Evolutionary conservation across 345 rosid species (phyloP).

Genomic region (Chamaenerion angustifolium): DNA sequence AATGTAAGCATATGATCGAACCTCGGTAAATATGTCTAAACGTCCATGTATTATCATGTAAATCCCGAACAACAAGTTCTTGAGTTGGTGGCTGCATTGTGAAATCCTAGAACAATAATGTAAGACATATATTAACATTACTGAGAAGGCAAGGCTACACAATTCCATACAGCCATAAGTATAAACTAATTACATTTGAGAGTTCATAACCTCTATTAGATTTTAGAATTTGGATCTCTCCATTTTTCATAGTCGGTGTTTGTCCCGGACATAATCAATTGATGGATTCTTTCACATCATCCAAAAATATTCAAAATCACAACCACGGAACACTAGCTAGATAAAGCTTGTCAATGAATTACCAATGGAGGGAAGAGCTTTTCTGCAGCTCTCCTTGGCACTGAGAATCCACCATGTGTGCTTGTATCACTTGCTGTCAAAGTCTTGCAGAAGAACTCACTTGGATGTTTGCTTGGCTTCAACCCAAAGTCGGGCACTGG

Average conservation of each 20-base stretch:
- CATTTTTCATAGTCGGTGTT: too few species aligned
- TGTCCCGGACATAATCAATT: too few species aligned
- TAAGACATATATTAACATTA: too few species aligned
- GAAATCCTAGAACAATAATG: slow-evolving; percentile 42
- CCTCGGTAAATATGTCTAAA: slow-evolving; percentile 97
- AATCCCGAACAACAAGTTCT: slow-evolving; percentile 87
- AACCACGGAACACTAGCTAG: neutral
- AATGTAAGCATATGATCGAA: neutral
- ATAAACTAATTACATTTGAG: too few species aligned
- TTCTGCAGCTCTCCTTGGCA: slow-evolving; percentile 97
- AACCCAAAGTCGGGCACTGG: slow-evolving; percentile 83
- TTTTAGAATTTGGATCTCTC: too few species aligned
- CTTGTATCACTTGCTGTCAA: slow-evolving; percentile 42
- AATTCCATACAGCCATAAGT: too few species aligned
- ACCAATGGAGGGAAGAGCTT: slow-evolving; percentile 94
- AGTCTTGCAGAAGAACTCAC: slow-evolving; percentile 77
- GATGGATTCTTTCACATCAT: too few species aligned
- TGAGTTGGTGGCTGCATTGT: slow-evolving; percentile 92
- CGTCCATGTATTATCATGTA: slow-evolving; percentile 91
- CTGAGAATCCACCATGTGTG: slow-evolving; percentile 99
- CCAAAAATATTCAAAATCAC: too few species aligned
- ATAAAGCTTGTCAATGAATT: slow-evolving; percentile 12
- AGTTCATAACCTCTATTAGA: too few species aligned
- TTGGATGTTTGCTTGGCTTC: slow-evolving; percentile 76
- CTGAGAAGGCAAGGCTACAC: too few species aligned